Conservation (phyloP, 1,284 basidiomycete genomes). For the Cystobasidium sp. region DNA sequence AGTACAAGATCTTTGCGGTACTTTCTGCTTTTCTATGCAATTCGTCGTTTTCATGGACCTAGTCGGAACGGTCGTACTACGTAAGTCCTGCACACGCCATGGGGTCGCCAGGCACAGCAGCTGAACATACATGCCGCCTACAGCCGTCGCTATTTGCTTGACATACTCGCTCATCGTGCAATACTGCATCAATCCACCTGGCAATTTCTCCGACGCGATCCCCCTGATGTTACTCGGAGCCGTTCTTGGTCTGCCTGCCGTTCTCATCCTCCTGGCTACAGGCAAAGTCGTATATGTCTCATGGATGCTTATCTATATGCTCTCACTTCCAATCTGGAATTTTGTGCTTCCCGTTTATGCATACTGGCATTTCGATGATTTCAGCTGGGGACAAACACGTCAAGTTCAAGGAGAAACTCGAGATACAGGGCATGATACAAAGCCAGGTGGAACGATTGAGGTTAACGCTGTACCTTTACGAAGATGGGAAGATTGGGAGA, state of each 20-base stretch:
- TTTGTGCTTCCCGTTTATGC: constrained; percentile 89
- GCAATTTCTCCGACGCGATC: constrained; percentile 87
- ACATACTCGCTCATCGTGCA: constrained; percentile 87
- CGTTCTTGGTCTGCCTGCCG: constrained; percentile 88
- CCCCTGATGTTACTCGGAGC: constrained; percentile 86
- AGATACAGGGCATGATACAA: constrained; percentile 72
- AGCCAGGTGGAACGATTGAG: constrained; percentile 61
- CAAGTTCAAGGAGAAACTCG: constrained; percentile 66
- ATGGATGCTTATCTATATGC: constrained; percentile 93
- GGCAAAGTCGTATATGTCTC: constrained; percentile 92
- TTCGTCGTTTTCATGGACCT: constrained; percentile 70
- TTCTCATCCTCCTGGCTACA: constrained; percentile 92
- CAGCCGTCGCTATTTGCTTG: constrained; percentile 90
- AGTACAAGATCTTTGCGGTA: constrained; percentile 82
- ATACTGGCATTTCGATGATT: constrained; percentile 99
- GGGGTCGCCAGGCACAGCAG: not conserved
- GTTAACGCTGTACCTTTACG: constrained; percentile 79
- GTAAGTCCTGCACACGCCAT: constrained; percentile 18
- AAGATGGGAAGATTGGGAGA: constrained; percentile 99
- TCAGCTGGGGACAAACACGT: constrained; percentile 98
- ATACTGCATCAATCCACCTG: constrained; percentile 76
- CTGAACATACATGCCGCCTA: not conserved
- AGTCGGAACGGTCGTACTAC: constrained; percentile 81
- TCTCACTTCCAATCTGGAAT: constrained; percentile 94
- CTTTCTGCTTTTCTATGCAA: constrained; percentile 61